Base-by-base conservation (phyloP, 805 yeast species). In the Blastobotrys robertii region DNA sequence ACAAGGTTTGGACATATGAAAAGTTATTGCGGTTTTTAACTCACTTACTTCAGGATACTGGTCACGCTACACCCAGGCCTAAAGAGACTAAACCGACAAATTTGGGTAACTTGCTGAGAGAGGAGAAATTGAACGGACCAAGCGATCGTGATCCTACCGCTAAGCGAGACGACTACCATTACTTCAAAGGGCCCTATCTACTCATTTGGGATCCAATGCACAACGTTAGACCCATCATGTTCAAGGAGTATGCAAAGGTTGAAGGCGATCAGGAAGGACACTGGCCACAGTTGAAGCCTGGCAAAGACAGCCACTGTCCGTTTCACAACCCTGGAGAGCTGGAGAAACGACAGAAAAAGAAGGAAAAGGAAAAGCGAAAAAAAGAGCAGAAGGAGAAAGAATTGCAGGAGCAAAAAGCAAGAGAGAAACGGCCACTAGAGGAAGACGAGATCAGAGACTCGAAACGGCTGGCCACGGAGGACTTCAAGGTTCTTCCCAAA, bases 101-200 rank as follows among this genome's bases (percentile, higher is more conserved):
- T 28, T 63, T 81, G 38, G 72, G 81, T 2, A 75, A 80, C 39
- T 68, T 90, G 49, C 70, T 90, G 53, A 78, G 79, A 49, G 87
- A 85, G 56, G 98, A 92, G 57, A 84, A 84, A 55, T 63, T 84
- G 10, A 79, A 76, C 58, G 97, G 96, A 9, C 83, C 95, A 0
- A 74, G 81, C 31, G 97, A 88, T 60, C 74, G 95, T 50, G 96
- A 88, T 59, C 92, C 94, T 9, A 73, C 70, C 48, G 92, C 94
- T 2, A 78, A 73, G 50, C 69, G 95, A 44, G 95, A 84, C 53
- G 96, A 90, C 58, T 74, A 82, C 54, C 79, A 81, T 56, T 84
- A 84, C 59, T 84, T 92, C 60, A 79, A 78, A 40, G 78, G 80
- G 32, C 76, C 80, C 5, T 86, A 79, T 61, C 66, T 86, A 22